A percentile compares a stretch with the other conserved stretches of the same genome.
Conservation (phyloP, 352 stramenopile species). For the Globisporangium irregulare region DNA sequence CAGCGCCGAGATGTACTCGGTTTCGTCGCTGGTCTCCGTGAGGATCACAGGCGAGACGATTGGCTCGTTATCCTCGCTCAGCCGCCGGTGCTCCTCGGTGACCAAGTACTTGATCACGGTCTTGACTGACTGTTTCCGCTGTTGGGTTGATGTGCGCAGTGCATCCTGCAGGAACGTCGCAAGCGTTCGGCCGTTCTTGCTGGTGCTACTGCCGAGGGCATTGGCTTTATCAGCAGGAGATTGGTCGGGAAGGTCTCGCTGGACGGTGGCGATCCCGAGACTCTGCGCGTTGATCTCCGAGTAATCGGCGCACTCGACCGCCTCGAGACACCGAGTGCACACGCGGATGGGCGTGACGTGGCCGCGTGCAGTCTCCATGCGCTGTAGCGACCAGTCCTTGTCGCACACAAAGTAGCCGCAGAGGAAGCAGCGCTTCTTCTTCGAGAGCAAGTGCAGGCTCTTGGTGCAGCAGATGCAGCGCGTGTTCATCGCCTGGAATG, state of each 20-base stretch:
- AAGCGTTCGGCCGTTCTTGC: slow-evolving; percentile 4
- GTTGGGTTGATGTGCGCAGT: not conserved
- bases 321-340: not conserved
- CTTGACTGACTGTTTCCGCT: slow-evolving; percentile 18
- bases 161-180: not conserved
- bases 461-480: slow-evolving; percentile 54
- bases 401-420: slow-evolving; percentile 31
- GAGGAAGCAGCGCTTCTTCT: slow-evolving; percentile 24
- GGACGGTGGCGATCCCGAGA: not conserved
- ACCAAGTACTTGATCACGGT: slow-evolving; percentile 34
- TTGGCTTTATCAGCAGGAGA: too few relatives aligned
- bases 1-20: slow-evolving; percentile 22
- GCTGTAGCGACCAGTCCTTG: slow-evolving; percentile 22
- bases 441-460: slow-evolving; percentile 25
- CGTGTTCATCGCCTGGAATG: slow-evolving; percentile 38
- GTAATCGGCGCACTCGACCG: not conserved
- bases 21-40: slow-evolving; percentile 12
- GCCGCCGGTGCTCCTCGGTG: slow-evolving; percentile 16
- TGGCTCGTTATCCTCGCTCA: not conserved
- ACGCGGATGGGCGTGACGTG: not conserved
- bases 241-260: not conserved
- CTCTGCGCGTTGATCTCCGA: not conserved
- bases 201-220: not conserved
- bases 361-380: slow-evolving; percentile 12
- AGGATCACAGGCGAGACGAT: not conserved